Percentiles rank a stretch among this genome's conserved stretches.
Conservation (phyloP, 1,139 yeast genomes). For the Kodamaea suecica region DNA sequence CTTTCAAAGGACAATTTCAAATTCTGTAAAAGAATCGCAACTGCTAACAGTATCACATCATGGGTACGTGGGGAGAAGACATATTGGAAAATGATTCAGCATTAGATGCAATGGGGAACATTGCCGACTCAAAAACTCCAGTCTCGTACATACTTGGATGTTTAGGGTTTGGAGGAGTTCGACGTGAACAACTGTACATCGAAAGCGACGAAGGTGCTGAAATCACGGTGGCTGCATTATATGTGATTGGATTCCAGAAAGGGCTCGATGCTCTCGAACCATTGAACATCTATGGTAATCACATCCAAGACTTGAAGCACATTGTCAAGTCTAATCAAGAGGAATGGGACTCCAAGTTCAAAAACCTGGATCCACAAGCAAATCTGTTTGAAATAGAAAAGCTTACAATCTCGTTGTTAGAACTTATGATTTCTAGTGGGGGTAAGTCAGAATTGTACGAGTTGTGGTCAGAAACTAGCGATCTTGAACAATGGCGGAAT, state of each 20-base stretch:
- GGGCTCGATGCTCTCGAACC: neutral
- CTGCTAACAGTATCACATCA: no score
- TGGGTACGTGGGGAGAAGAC: slow-evolving; percentile 19
- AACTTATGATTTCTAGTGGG: neutral
- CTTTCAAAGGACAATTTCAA: no score
- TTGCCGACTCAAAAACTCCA: slow-evolving; percentile 5
- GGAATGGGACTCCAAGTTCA: neutral
- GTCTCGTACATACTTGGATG: neutral
- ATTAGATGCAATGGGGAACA: slow-evolving; percentile 12
- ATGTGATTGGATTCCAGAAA: slow-evolving; percentile 2
- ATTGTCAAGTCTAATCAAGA: neutral
- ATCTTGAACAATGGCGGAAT: slow-evolving; percentile 3
- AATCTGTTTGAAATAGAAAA: neutral
- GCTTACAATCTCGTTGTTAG: neutral
- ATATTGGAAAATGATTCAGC: slow-evolving; percentile 17
- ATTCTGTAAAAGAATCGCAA: no score
- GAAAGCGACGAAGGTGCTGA: slow-evolving; percentile 3
- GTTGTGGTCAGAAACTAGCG: slow-evolving; percentile 3
- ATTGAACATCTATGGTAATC: neutral
- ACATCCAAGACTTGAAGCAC: neutral
- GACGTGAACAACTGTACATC: neutral
- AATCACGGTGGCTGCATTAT: slow-evolving; percentile 3
- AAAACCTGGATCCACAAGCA: neutral
- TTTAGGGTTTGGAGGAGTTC: neutral
- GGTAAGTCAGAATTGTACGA: slow-evolving; percentile 4